Evolutionary conservation across 2,329 filamentous ascomycete species (phyloP).

Genomic region (Cercospora janseana): DNA sequence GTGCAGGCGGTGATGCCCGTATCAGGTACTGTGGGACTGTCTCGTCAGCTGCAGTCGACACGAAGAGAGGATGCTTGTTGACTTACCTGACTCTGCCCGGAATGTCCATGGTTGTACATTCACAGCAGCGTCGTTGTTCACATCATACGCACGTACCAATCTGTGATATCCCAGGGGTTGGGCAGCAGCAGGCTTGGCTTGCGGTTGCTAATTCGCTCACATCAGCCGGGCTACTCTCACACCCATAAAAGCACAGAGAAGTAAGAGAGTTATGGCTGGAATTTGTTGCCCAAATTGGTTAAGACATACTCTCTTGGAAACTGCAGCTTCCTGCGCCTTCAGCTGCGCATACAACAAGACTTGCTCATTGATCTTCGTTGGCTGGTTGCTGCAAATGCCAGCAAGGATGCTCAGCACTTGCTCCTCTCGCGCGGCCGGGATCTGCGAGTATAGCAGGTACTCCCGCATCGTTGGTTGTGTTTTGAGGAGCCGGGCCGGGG

Average conservation of each 20-base stretch:
- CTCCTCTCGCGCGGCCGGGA: slow-evolving; percentile 56
- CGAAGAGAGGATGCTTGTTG: background rate
- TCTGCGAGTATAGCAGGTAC: slow-evolving; percentile 59
- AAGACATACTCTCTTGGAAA: slow-evolving; percentile 25
- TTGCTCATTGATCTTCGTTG: slow-evolving; percentile 54
- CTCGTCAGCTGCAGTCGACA: background rate
- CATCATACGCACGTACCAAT: slow-evolving; percentile 25
- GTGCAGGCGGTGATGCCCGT: slow-evolving; percentile 55
- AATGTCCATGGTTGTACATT: slow-evolving; percentile 26
- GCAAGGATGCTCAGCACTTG: slow-evolving; percentile 62
- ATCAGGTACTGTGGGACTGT: slow-evolving; percentile 37
- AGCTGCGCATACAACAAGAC: slow-evolving; percentile 58
- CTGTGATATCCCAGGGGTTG: slow-evolving; percentile 26
- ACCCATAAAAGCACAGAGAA: no score
- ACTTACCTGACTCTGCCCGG: slow-evolving; percentile 27
- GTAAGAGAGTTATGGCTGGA: background rate
- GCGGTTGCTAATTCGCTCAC: slow-evolving; percentile 16
- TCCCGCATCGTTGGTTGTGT: slow-evolving; percentile 56
- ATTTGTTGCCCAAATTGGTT: background rate
- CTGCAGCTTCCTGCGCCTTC: slow-evolving; percentile 33
- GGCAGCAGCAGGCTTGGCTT: slow-evolving; percentile 13
- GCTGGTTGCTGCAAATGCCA: slow-evolving; percentile 61
- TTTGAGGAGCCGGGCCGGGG: background rate
- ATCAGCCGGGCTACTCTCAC: no score
- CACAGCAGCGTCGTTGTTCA: slow-evolving; percentile 8